These are phyloP conservation scores for Kwoniella shandongensis DNA, from an alignment of 768 basidiomycete species.

Conservation along the genomic window DNA sequence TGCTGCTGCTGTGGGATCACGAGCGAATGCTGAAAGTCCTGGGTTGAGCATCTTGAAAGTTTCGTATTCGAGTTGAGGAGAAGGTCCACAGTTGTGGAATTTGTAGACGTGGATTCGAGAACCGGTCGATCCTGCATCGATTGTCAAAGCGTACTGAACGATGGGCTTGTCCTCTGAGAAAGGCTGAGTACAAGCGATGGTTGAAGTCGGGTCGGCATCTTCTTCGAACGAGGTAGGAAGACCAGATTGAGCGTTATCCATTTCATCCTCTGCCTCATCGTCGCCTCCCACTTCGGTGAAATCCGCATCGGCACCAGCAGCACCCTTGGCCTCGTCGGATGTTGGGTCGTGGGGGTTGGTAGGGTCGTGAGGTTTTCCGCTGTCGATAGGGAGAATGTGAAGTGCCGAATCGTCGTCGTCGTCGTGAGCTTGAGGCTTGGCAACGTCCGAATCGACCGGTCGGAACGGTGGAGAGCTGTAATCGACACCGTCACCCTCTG, in stretches of 20 bases:
- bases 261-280: constrained; percentile 28
- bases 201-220: constrained; percentile 72
- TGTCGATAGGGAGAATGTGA: constrained; percentile 34
- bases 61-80: constrained; percentile 85
- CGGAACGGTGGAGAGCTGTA: constrained; percentile 51
- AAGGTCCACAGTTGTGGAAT: constrained; percentile 81
- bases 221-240: constrained; percentile 62
- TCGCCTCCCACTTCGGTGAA: constrained; percentile 40
- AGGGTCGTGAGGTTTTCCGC: constrained; percentile 14
- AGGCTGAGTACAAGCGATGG: constrained; percentile 68
- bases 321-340: constrained; percentile 32
- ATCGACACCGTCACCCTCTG: constrained; percentile 29
- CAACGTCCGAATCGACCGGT: constrained; percentile 35
- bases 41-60: constrained; percentile 80
- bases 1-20: constrained; percentile 69
- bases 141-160: constrained; percentile 92
- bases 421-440: constrained; percentile 17
- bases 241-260: constrained; percentile 10
- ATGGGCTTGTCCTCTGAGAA: constrained; percentile 60
- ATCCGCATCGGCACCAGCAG: constrained; percentile 35
- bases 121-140: constrained; percentile 97
- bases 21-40: constrained; percentile 68
- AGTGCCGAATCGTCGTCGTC: constrained; percentile 32
- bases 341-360: constrained; percentile 29
- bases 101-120: constrained; percentile 98